Percentiles rank a stretch among this genome's conserved stretches.
These are phyloP conservation scores for Mycosphaerella sp. DNA, from an alignment of 2,329 filamentous ascomycete genomes.

Conservation along the genomic window DNA sequence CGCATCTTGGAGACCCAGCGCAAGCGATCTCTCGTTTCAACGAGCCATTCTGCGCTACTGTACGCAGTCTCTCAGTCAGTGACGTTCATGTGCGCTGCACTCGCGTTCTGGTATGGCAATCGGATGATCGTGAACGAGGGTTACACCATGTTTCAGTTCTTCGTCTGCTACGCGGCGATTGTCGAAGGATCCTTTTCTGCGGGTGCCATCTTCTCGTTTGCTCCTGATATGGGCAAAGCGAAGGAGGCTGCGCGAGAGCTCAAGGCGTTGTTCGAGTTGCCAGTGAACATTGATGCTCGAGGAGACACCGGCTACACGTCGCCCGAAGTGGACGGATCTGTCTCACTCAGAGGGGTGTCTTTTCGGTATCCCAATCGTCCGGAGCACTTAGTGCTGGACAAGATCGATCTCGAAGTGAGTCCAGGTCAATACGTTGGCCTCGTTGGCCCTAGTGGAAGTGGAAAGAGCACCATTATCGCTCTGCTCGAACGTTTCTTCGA, in stretches of 20 bases:
- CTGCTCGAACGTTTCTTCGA: constrained; percentile 51
- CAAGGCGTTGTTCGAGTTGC: constrained; percentile 34
- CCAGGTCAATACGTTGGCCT: constrained; percentile 37
- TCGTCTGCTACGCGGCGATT: constrained; percentile 65
- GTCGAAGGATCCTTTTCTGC: constrained; percentile 66
- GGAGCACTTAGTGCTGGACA: constrained; percentile 49
- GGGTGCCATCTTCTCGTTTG: constrained; percentile 67
- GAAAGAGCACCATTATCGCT: constrained; percentile 37
- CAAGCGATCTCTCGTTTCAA: no score
- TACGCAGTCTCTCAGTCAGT: constrained; percentile 44
- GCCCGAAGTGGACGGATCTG: not conserved
- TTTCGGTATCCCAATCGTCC: constrained; percentile 61
- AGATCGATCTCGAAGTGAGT: constrained; percentile 24
- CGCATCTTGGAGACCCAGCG: no score
- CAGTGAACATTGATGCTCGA: not conserved
- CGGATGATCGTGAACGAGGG: constrained; percentile 61
- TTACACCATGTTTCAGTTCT: constrained; percentile 61
- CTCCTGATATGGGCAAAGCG: constrained; percentile 64
- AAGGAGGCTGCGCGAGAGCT: constrained; percentile 55
- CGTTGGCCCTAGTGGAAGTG: constrained; percentile 37
- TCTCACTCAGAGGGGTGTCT: constrained; percentile 49
- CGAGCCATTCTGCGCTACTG: not conserved
- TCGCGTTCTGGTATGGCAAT: constrained; percentile 75
- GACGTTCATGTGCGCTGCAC: constrained; percentile 57
- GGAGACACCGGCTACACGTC: not conserved